Conservation (phyloP, 768 basidiomycete species). For the Boletus subcaerulescens region DNA sequence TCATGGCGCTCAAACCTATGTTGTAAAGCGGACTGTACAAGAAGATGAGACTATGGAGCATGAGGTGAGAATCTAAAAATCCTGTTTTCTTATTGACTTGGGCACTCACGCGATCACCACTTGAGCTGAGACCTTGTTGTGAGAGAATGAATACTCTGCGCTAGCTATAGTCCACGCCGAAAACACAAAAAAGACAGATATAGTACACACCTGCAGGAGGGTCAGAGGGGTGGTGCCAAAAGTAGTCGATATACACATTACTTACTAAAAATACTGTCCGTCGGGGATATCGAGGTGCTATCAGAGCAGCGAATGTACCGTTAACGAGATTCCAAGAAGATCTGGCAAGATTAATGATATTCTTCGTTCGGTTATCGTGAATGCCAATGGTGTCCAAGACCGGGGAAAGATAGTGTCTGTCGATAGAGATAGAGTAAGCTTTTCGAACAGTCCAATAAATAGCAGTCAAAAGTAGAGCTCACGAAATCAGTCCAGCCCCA, state of each 20-base stretch:
- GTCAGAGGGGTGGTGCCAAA: not conserved
- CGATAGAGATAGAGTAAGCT: not conserved
- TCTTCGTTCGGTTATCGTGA: conserved; percentile 15
- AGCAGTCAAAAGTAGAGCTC: not conserved
- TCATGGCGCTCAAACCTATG: not conserved
- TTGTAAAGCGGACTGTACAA: conserved; percentile 5
- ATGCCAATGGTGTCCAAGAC: conserved; percentile 8
- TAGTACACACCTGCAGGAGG: conserved; percentile 5
- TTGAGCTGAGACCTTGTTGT: conserved; percentile 3
- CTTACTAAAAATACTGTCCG: conserved; percentile 12
- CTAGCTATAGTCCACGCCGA: conserved; percentile 18
- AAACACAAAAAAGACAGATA: conserved; percentile 14
- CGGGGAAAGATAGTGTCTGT: conserved; percentile 11
- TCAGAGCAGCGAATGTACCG: not conserved
- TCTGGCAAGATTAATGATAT: conserved; percentile 2
- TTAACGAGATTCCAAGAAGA: not conserved
- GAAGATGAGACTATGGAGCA: conserved; percentile 11
- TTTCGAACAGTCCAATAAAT: not conserved
- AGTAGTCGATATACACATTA: too few relatives aligned
- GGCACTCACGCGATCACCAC: conserved; percentile 11
- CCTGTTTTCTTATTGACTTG: not conserved
- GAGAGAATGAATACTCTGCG: conserved; percentile 17
- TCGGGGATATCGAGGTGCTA: conserved; percentile 1
- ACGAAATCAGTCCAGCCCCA: conserved; percentile 1
- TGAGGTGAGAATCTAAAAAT: not conserved